Evolutionary conservation across 73 alveolate species (phyloP).

Genomic region (Paramecium tetraurelia): DNA sequence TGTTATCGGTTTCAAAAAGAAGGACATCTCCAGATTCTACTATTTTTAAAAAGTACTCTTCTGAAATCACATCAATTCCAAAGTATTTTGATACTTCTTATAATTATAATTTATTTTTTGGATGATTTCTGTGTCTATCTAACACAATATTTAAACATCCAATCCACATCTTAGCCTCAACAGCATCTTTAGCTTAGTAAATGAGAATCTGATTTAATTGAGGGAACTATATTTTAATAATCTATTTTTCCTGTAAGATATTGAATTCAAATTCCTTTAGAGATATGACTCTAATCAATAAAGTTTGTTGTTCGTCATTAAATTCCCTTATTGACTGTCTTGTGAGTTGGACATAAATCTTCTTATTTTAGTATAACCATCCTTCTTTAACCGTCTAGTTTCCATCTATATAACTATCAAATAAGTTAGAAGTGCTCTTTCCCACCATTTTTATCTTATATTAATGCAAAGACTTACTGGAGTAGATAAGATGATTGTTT

Average conservation of each 20-base stretch:
- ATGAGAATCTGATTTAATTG: neutral
- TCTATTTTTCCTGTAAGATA: neutral
- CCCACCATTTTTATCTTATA: neutral
- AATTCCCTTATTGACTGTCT: neutral
- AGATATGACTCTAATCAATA: neutral
- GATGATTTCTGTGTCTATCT: neutral
- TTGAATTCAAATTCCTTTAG: constrained; percentile 1
- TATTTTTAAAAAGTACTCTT: constrained; percentile 3
- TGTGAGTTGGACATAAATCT: neutral
- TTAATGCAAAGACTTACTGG: neutral
- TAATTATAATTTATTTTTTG: neutral
- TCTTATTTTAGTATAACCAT: neutral
- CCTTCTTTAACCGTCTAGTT: constrained; percentile 26
- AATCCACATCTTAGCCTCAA: constrained; percentile 41
- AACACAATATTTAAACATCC: neutral
- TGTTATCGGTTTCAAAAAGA: constrained; percentile 54
- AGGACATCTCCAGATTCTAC: constrained; percentile 62
- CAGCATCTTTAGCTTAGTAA: constrained; percentile 27
- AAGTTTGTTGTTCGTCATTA: neutral
- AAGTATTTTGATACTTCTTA: neutral
- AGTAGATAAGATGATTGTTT: neutral
- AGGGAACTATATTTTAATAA: neutral
- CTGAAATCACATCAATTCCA: constrained; percentile 37
- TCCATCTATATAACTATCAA: neutral
- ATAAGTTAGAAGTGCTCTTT: neutral